These are phyloP conservation scores for Lactarius akahatsu DNA, from an alignment of 768 basidiomycete species.

Conservation along the genomic window DNA sequence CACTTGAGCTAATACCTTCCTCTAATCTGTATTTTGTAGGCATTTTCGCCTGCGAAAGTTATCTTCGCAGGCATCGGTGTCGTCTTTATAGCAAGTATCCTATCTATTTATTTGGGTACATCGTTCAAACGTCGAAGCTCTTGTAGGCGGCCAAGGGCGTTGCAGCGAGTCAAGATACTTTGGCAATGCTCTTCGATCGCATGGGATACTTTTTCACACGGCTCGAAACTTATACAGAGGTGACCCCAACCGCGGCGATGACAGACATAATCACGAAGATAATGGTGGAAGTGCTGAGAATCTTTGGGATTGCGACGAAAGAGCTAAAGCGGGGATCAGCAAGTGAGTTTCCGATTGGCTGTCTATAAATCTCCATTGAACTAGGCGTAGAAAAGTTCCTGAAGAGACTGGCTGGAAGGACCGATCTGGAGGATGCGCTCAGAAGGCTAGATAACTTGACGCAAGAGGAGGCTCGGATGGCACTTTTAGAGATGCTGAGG, in stretches of 20 bases:
- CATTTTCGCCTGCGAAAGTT: neutral
- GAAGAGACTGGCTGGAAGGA: neutral
- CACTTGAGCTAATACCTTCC: neutral
- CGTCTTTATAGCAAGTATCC: neutral
- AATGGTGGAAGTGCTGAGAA: neutral
- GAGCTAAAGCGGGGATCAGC: neutral
- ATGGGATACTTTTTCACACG: neutral
- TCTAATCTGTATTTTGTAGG: neutral
- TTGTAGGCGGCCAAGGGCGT: no score
- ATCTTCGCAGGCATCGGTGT: neutral
- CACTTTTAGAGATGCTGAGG: neutral
- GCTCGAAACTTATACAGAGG: neutral
- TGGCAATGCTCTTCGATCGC: no score
- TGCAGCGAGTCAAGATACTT: no score
- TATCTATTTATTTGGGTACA: no score
- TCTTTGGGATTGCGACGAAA: neutral
- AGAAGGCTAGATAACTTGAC: neutral
- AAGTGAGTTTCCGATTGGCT: neutral
- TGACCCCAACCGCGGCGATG: neutral
- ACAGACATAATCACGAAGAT: neutral
- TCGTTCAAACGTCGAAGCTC: no score
- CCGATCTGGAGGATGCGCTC: neutral
- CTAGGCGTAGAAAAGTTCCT: neutral
- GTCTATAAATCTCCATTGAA: neutral
- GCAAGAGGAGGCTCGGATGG: neutral